phyloP scores from a whole-genome alignment of 2,329 filamentous ascomycete species.

The Xylaria sp. region DNA sequence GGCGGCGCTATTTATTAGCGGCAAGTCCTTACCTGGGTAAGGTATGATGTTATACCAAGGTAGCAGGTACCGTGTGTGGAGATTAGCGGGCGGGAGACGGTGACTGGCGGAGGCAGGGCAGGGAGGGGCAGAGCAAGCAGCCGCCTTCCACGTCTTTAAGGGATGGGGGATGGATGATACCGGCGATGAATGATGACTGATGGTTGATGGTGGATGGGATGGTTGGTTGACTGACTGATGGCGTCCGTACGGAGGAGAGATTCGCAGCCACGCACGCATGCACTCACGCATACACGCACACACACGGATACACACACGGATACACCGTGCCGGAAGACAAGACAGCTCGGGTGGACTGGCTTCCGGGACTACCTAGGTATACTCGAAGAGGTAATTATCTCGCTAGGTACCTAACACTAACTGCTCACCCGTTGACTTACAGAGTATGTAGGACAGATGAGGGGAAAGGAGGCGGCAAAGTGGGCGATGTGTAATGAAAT shows the following conservation, averaged over 20 bases:
- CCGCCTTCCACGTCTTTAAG: constrained; percentile 13
- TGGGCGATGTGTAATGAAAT: constrained; percentile 15
- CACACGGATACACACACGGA: not conserved
- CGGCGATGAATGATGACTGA: not conserved
- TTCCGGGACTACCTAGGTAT: no score
- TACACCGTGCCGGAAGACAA: constrained; percentile 21
- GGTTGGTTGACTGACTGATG: not conserved
- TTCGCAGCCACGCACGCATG: constrained; percentile 3
- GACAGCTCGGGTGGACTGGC: not conserved
- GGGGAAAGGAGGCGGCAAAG: constrained; percentile 17
- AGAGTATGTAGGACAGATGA: not conserved
- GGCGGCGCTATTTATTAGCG: constrained; percentile 27
- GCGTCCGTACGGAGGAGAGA: constrained; percentile 3
- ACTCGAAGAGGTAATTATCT: no score
- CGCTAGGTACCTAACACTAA: not conserved
- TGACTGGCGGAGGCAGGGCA: not conserved
- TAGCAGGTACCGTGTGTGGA: constrained; percentile 12
- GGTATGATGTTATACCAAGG: not conserved
- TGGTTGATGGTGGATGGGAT: not conserved
- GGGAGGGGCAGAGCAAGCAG: constrained; percentile 26
- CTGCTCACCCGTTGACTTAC: not conserved
- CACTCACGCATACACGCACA: not conserved
- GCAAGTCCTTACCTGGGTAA: constrained; percentile 24
- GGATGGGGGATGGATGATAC: not conserved
- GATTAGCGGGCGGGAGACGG: not conserved